These are phyloP conservation scores for Mrakia gelida DNA, from an alignment of 768 basidiomycete genomes.

Conservation along the genomic window DNA sequence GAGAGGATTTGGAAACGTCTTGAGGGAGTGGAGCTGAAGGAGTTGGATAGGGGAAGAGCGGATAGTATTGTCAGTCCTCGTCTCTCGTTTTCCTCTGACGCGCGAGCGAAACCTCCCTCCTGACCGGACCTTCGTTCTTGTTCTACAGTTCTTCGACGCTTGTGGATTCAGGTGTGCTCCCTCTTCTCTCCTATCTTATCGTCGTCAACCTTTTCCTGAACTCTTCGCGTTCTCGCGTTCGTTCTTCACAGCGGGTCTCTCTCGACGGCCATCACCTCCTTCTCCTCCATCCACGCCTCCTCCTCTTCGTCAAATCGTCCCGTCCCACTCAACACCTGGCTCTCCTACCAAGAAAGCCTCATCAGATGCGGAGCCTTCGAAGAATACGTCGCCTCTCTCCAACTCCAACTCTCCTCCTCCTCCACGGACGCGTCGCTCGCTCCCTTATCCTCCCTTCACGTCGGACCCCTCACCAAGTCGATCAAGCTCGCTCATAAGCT, in stretches of 20 bases:
- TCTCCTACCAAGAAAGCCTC: background rate
- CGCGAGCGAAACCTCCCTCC: too few species aligned
- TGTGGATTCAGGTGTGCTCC: background rate
- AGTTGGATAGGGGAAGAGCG: background rate
- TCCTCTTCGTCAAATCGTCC: too few species aligned
- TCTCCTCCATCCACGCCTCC: background rate
- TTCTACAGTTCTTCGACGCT: constrained; percentile 1
- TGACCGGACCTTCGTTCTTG: background rate
- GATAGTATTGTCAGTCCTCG: background rate
- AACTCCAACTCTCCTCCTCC: background rate
- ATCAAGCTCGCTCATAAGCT: background rate
- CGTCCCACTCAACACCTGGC: background rate
- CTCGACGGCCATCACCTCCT: background rate
- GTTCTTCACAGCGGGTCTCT: background rate
- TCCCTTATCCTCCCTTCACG: background rate
- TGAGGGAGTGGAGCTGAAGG: background rate
- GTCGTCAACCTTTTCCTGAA: too few species aligned
- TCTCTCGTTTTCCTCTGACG: background rate
- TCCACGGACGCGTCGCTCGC: too few species aligned
- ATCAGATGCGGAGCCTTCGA: background rate
- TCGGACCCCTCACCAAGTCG: background rate
- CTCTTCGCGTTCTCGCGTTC: background rate
- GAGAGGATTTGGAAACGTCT: background rate
- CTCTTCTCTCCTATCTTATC: background rate
- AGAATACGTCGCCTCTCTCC: background rate